Conservation (phyloP, 140 eudicot species). For the Cichorium intybus region DNA sequence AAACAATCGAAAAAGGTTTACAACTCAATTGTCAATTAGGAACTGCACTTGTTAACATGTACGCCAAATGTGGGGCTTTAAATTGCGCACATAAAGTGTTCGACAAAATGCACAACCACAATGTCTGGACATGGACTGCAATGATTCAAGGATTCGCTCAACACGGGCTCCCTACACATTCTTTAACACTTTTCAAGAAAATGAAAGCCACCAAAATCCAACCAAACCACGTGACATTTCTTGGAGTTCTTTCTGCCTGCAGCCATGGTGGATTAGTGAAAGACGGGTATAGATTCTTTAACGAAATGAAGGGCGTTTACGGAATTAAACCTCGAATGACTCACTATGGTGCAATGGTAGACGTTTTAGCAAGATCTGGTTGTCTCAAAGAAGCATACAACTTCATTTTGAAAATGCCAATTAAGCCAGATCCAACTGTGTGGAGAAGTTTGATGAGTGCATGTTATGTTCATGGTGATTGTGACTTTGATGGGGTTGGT, state of each 20-base stretch:
- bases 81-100: slow-evolving; percentile 49
- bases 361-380: slow-evolving; percentile 65
- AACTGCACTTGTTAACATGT: slow-evolving; percentile 73
- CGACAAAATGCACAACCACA: slow-evolving; percentile 27
- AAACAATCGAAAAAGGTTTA: slow-evolving; percentile 38
- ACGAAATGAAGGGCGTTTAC: slow-evolving; percentile 51
- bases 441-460: slow-evolving; percentile 75
- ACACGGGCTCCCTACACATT: slow-evolving; percentile 54
- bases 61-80: slow-evolving; percentile 63
- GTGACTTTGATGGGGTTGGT: slow-evolving; percentile 43
- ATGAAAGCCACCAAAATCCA: slow-evolving; percentile 38
- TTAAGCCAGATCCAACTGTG: slow-evolving; percentile 50
- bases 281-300: slow-evolving; percentile 43
- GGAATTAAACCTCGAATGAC: slow-evolving; percentile 56
- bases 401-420: slow-evolving; percentile 52
- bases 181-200: slow-evolving; percentile 43
- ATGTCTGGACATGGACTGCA: slow-evolving; percentile 79
- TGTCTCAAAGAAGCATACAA: slow-evolving; percentile 54
- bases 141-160: slow-evolving; percentile 84
- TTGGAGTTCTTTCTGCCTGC: slow-evolving; percentile 77
- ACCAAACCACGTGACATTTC: slow-evolving; percentile 79
- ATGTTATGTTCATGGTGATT: slow-evolving; percentile 47
- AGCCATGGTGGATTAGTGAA: slow-evolving; percentile 80
- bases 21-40: slow-evolving; percentile 46
- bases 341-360: slow-evolving; percentile 86